Evolutionary conservation across 2,329 filamentous ascomycete genomes (phyloP).

Genomic region (Didymella segeticola): DNA sequence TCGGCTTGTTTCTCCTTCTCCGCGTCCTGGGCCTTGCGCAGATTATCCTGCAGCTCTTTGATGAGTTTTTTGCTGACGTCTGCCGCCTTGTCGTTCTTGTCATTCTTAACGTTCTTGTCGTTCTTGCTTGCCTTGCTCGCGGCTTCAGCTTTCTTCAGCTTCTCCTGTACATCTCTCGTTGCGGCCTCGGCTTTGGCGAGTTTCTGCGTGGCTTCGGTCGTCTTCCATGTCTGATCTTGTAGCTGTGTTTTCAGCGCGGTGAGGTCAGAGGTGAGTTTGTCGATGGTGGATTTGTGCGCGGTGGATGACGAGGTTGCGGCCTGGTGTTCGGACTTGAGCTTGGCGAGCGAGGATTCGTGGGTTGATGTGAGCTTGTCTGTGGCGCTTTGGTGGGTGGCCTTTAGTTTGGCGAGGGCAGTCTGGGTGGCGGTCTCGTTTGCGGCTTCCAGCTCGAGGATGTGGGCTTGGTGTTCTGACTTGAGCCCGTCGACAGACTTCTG

Average conservation of each 20-base stretch:
- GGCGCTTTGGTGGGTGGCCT: slow-evolving; percentile 9
- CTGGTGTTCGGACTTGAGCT: slow-evolving; percentile 11
- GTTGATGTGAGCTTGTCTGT: slow-evolving; percentile 5
- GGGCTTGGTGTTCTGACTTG: slow-evolving; percentile 20
- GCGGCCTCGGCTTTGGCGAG: slow-evolving; percentile 7
- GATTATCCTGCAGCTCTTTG: slow-evolving; percentile 56
- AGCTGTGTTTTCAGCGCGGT: slow-evolving; percentile 49
- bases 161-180: slow-evolving; percentile 54
- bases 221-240: slow-evolving; percentile 51
- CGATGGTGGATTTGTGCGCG: slow-evolving; percentile 7
- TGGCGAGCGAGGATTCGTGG: slow-evolving; percentile 3
- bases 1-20: slow-evolving; percentile 54
- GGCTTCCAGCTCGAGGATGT: slow-evolving; percentile 9
- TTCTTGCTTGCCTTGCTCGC: slow-evolving; percentile 4
- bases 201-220: slow-evolving; percentile 56
- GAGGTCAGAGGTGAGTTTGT: slow-evolving; percentile 40
- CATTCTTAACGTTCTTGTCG: slow-evolving; percentile 28
- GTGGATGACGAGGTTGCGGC: not conserved
- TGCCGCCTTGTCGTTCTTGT: slow-evolving; percentile 54
- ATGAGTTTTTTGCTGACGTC: slow-evolving; percentile 42
- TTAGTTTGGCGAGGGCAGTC: slow-evolving; percentile 13
- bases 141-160: slow-evolving; percentile 7
- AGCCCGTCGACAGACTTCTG: slow-evolving; percentile 12
- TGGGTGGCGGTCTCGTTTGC: slow-evolving; percentile 11
- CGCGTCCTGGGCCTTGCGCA: too few relatives aligned